These are phyloP conservation scores for Artomyces pyxidatus DNA, from an alignment of 768 basidiomycete species.

Conservation along the genomic window DNA sequence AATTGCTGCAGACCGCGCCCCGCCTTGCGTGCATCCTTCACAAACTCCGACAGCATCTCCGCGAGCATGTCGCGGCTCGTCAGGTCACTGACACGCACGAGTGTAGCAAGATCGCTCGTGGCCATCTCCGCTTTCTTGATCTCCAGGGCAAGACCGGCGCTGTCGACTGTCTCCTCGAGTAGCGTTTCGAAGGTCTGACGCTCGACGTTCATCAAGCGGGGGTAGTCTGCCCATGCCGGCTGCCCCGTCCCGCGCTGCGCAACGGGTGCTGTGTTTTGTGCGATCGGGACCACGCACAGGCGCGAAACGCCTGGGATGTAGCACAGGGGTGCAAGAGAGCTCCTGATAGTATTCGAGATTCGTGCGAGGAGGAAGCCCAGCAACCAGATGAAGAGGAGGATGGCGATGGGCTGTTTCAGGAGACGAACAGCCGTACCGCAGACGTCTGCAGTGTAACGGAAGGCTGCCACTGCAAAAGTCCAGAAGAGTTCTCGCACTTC, in stretches of 20 bases:
- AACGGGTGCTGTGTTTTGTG: constrained; percentile 6
- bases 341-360: constrained; percentile 36
- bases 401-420: constrained; percentile 47
- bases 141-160: constrained; percentile 52
- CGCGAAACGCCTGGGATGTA: constrained; percentile 54
- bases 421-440: constrained; percentile 37
- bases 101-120: constrained; percentile 53
- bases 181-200: constrained; percentile 55
- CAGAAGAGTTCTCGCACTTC: too few relatives aligned
- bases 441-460: constrained; percentile 44
- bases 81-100: constrained; percentile 58
- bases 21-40: constrained; percentile 51
- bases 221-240: constrained; percentile 38
- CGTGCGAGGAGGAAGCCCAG: constrained; percentile 36
- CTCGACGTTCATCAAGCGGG: constrained; percentile 51
- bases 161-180: constrained; percentile 48
- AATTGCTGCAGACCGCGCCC: constrained; percentile 54
- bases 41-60: constrained; percentile 43
- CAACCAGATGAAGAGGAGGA: constrained; percentile 45
- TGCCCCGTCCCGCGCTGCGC: not conserved
- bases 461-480: too few relatives aligned
- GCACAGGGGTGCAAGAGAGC: constrained; percentile 51
- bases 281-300: constrained; percentile 21
- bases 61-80: constrained; percentile 51
- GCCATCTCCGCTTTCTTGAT: constrained; percentile 77